These are phyloP conservation scores for Lentinula lateritia DNA, from an alignment of 768 basidiomycete species.

Conservation along the genomic window DNA sequence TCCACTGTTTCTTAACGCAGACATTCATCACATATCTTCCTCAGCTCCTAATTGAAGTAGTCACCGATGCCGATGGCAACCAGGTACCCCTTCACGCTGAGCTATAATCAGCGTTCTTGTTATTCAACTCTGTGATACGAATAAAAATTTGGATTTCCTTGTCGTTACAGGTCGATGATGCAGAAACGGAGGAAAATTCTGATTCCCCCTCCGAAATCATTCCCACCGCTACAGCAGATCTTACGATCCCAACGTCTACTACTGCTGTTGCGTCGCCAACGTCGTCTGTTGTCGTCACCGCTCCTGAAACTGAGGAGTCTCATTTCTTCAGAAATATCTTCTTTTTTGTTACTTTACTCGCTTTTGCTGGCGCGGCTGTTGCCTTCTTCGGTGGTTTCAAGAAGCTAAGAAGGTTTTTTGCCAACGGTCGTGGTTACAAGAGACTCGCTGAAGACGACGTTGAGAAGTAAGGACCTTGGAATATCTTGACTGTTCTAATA, in stretches of 20 bases:
- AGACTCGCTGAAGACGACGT: conserved; percentile 42
- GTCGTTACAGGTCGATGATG: conserved; percentile 18
- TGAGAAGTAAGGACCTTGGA: conserved; percentile 35
- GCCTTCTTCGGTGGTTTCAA: conserved; percentile 49
- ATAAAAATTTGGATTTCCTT: conserved; percentile 46
- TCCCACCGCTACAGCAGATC: not conserved
- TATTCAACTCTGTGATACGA: conserved; percentile 35
- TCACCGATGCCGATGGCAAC: conserved; percentile 60
- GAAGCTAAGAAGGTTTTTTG: conserved; percentile 35
- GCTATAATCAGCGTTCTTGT: conserved; percentile 60
- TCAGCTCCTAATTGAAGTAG: conserved; percentile 50
- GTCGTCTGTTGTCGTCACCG: conserved; percentile 6
- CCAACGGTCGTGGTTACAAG: conserved; percentile 32
- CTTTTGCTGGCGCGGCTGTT: conserved; percentile 37
- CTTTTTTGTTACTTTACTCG: conserved; percentile 38
- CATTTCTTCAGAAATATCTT: conserved; percentile 26
- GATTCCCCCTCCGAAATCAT: conserved; percentile 7
- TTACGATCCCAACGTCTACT: conserved; percentile 8
- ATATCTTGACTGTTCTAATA: not conserved
- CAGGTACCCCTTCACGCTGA: conserved; percentile 94
- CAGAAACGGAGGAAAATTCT: conserved; percentile 7
- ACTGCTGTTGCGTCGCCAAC: conserved; percentile 11
- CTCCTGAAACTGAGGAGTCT: conserved; percentile 5
- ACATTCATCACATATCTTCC: not conserved
- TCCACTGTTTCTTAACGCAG: not conserved